phyloP scores from a whole-genome alignment of 1,284 basidiomycete species.

The Tetrapyrgos nigripes region DNA sequence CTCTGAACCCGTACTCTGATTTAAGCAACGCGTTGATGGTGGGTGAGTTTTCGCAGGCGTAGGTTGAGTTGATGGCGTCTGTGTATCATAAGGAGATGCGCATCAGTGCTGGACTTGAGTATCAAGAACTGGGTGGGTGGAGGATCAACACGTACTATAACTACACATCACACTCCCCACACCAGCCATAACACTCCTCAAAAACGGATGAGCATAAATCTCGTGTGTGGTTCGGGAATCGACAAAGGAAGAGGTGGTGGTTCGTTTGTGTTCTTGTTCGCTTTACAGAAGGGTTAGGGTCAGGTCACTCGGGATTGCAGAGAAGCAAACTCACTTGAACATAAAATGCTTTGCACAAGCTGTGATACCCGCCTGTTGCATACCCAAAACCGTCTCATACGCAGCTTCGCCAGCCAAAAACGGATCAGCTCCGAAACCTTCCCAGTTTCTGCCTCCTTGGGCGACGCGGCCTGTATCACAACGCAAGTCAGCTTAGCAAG shows the following conservation, averaged over 20 bases:
- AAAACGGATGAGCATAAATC: conserved; percentile 75
- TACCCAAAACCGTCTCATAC: conserved; percentile 76
- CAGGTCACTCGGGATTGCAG: not conserved
- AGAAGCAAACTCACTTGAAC: conserved; percentile 59
- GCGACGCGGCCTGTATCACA: conserved; percentile 47
- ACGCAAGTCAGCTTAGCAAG: no score
- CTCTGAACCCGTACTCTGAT: conserved; percentile 81
- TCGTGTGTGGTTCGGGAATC: conserved; percentile 83
- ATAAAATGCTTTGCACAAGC: conserved; percentile 82
- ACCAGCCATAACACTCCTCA: conserved; percentile 78
- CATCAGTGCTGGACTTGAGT: no score
- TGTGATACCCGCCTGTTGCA: conserved; percentile 78
- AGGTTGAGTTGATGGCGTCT: conserved; percentile 79
- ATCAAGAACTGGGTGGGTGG: not conserved
- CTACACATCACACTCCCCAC: conserved; percentile 83
- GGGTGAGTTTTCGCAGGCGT: conserved; percentile 81
- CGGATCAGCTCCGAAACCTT: conserved; percentile 83
- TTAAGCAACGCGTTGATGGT: conserved; percentile 83
- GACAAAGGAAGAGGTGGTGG: conserved; percentile 64
- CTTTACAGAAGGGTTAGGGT: conserved; percentile 35
- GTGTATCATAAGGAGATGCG: not conserved
- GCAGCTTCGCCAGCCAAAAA: conserved; percentile 77
- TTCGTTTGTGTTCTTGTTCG: conserved; percentile 72
- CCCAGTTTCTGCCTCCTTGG: conserved; percentile 83
- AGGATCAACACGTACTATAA: conserved; percentile 48